Conservation (phyloP, 2,329 filamentous ascomycete genomes). For the Ceratocystis harringtonii region DNA sequence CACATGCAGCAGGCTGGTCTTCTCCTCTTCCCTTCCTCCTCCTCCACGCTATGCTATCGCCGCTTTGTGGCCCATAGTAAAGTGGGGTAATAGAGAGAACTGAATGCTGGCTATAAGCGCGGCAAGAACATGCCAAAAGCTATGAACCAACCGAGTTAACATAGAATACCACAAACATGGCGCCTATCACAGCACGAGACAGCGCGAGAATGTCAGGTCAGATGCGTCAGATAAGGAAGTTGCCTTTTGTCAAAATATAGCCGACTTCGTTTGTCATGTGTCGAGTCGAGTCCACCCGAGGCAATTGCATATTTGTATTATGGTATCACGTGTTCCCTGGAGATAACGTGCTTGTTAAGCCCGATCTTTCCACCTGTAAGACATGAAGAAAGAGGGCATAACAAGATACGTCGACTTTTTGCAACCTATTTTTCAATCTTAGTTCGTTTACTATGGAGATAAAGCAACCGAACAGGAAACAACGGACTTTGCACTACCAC, state of each 20-base stretch:
- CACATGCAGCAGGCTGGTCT: too few species aligned
- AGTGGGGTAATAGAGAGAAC: neutral
- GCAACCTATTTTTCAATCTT: neutral
- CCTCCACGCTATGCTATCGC: neutral
- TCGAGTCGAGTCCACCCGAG: neutral
- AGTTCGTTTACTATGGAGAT: neutral
- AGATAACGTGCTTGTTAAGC: neutral
- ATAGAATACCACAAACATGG: neutral
- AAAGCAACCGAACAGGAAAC: neutral
- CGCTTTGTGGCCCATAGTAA: neutral
- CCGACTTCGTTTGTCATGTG: neutral
- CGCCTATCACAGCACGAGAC: neutral
- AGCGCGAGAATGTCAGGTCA: neutral
- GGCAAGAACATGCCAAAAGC: neutral
- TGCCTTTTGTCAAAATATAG: neutral
- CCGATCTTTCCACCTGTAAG: too few species aligned
- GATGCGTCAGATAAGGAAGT: neutral
- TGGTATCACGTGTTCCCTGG: neutral
- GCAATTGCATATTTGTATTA: neutral
- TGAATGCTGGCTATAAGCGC: neutral
- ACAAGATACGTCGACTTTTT: neutral
- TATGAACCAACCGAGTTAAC: neutral
- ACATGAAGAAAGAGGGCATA: too few species aligned
- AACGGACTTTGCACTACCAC: neutral
- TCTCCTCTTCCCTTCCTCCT: neutral